A percentile compares a stretch with the other conserved stretches of the same genome.
Conservation (phyloP, 1,284 basidiomycete species). For the Ceratobasidium sp. region DNA sequence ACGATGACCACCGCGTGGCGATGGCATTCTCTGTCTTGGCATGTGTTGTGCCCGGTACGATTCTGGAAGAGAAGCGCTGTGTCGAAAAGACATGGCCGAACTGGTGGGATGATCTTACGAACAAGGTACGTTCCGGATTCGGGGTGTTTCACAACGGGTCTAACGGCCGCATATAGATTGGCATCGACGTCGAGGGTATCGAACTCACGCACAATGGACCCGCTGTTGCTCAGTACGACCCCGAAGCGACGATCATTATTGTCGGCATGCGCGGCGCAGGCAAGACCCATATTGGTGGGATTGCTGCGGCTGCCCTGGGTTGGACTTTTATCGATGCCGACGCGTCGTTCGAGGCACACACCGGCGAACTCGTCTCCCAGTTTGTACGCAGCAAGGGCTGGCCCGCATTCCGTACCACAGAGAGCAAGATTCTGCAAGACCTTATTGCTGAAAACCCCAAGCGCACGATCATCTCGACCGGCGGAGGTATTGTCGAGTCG, state of each 20-base stretch:
- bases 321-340: slow-evolving; percentile 92
- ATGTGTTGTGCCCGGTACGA: slow-evolving; percentile 73
- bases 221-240: slow-evolving; percentile 54
- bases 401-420: slow-evolving; percentile 75
- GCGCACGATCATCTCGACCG: slow-evolving; percentile 86
- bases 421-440: slow-evolving; percentile 65
- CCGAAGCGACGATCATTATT: slow-evolving; percentile 77
- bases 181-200: slow-evolving; percentile 86
- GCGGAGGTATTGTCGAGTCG: slow-evolving; percentile 94
- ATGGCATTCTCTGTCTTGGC: slow-evolving; percentile 97
- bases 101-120: slow-evolving; percentile 98
- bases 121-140: slow-evolving; percentile 66
- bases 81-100: slow-evolving; percentile 99
- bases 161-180: slow-evolving; percentile 65
- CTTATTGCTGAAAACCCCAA: slow-evolving; percentile 65
- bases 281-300: slow-evolving; percentile 87
- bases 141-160: slow-evolving; percentile 30
- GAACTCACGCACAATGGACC: slow-evolving; percentile 54
- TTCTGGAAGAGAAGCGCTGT: slow-evolving; percentile 95
- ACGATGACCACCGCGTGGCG: slow-evolving; percentile 97
- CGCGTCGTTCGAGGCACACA: slow-evolving; percentile 72
- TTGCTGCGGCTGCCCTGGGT: slow-evolving; percentile 73
- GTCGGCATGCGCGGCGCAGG: slow-evolving; percentile 98
- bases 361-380: slow-evolving; percentile 69
- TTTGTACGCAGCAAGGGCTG: slow-evolving; percentile 83